These are phyloP conservation scores for Sanghuangporus baumii DNA, from an alignment of 1,284 basidiomycete species.

Conservation along the genomic window DNA sequence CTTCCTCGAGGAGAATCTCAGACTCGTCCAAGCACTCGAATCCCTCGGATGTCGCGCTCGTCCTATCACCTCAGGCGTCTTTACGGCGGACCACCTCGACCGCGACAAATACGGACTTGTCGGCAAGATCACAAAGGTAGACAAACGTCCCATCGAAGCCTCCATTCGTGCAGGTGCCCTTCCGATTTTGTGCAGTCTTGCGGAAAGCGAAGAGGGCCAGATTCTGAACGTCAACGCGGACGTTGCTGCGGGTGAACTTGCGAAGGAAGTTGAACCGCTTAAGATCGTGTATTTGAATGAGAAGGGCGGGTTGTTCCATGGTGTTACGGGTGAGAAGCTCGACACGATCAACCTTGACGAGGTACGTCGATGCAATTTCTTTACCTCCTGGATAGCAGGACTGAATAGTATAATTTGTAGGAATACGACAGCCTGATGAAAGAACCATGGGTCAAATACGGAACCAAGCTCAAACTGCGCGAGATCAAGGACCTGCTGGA, in stretches of 20 bases:
- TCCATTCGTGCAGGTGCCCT: conserved; percentile 91
- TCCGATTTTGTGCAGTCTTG: conserved; percentile 88
- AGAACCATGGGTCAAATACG: conserved; percentile 99
- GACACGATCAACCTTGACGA: conserved; percentile 98
- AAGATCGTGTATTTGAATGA: conserved; percentile 99
- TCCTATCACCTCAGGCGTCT: conserved; percentile 93
- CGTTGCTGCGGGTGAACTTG: conserved; percentile 91
- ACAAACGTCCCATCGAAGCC: conserved; percentile 93
- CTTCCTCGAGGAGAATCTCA: conserved; percentile 93
- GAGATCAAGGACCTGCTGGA: conserved; percentile 99
- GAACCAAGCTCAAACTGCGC: conserved; percentile 98
- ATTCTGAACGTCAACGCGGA: conserved; percentile 97
- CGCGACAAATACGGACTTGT: conserved; percentile 92
- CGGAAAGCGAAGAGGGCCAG: conserved; percentile 88
- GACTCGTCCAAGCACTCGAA: conserved; percentile 86
- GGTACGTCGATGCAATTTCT: conserved; percentile 37
- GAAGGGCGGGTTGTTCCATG: conserved; percentile 97
- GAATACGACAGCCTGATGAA: conserved; percentile 98
- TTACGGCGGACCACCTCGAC: conserved; percentile 93
- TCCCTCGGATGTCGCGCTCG: conserved; percentile 90
- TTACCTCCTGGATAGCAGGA: background rate
- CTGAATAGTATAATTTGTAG: conserved; percentile 24
- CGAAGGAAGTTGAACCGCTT: conserved; percentile 95
- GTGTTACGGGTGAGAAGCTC: conserved; percentile 91
- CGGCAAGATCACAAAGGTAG: conserved; percentile 87